Conservation (phyloP, 1,139 yeast genomes). For the Candida glucosophila region DNA sequence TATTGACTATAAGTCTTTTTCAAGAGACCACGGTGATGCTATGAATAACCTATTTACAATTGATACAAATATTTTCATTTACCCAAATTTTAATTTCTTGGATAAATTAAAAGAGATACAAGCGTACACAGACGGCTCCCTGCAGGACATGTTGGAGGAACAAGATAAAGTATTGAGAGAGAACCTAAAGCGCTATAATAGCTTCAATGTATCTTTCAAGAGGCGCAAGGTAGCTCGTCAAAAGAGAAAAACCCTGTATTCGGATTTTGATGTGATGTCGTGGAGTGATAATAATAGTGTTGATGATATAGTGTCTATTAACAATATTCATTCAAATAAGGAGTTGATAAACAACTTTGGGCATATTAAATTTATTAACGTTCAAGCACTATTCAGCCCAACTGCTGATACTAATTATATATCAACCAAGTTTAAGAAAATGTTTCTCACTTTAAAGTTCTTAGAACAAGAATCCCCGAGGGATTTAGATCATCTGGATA, state of each 20-base stretch:
- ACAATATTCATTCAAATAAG: constrained; percentile 11
- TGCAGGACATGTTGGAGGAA: background rate
- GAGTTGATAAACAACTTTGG: constrained; percentile 11
- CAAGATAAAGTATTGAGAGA: constrained; percentile 2
- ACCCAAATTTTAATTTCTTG: constrained; percentile 10
- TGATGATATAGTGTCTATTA: constrained; percentile 7
- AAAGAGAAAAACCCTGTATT: constrained; percentile 2
- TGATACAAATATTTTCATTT: constrained; percentile 6
- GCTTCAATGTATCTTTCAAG: constrained; percentile 8
- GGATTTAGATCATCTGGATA: constrained; percentile 1
- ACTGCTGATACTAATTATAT: constrained; percentile 1
- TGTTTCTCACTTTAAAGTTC: constrained; percentile 5
- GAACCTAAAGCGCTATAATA: constrained; percentile 8
- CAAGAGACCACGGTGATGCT: constrained; percentile 3
- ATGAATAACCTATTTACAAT: constrained; percentile 8
- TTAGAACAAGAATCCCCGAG: constrained; percentile 1
- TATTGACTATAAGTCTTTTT: constrained; percentile 9
- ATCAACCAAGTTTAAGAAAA: constrained; percentile 4
- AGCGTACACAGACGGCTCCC: constrained; percentile 1
- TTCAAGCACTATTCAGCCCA: constrained; percentile 7
- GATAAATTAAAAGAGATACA: constrained; percentile 6
- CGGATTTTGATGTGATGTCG: constrained; percentile 8
- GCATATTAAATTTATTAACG: constrained; percentile 10
- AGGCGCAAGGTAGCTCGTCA: constrained; percentile 4
- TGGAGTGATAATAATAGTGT: constrained; percentile 2